These are phyloP conservation scores for Xylariaceae sp. DNA, from an alignment of 2,329 filamentous ascomycete genomes.

Conservation along the genomic window DNA sequence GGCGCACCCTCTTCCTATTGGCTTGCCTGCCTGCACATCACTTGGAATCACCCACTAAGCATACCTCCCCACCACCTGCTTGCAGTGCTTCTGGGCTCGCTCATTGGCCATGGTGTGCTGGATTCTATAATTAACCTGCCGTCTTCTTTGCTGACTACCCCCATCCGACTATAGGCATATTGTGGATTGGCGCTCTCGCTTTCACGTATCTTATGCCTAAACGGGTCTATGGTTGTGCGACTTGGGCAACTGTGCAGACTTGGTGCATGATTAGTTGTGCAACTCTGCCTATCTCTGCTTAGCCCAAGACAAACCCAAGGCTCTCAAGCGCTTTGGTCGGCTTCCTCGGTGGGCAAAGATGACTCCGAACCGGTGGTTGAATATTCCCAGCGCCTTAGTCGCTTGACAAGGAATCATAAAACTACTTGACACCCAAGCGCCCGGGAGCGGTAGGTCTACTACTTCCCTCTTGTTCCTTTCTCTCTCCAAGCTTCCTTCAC, in stretches of 20 bases:
- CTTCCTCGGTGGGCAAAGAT: not conserved
- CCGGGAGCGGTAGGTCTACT: conserved; percentile 16
- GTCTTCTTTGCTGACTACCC: too few relatives aligned
- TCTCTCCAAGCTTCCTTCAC: conserved; percentile 29
- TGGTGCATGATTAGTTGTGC: conserved; percentile 20
- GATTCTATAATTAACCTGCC: conserved; percentile 30
- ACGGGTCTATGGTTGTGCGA: conserved; percentile 22
- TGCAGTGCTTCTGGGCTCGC: conserved; percentile 17
- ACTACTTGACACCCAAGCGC: conserved; percentile 24
- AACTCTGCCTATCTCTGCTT: conserved; percentile 13
- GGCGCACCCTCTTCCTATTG: conserved; percentile 24
- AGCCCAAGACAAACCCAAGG: conserved; percentile 21
- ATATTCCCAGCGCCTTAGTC: conserved; percentile 25
- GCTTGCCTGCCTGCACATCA: conserved; percentile 21
- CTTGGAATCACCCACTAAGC: conserved; percentile 21
- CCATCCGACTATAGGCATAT: too few relatives aligned
- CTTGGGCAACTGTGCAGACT: conserved; percentile 24
- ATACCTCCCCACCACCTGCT: conserved; percentile 18
- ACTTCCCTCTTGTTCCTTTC: conserved; percentile 18
- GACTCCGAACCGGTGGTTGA: conserved; percentile 6
- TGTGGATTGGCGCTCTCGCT: conserved; percentile 20
- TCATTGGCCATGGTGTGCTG: conserved; percentile 20
- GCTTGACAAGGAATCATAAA: conserved; percentile 30
- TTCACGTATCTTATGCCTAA: conserved; percentile 26
- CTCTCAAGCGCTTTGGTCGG: conserved; percentile 23